Percentiles rank a stretch among this genome's conserved stretches.
Conservation (phyloP, 371 early-diverging fungal species). For the Conidiobolus incongruus region DNA sequence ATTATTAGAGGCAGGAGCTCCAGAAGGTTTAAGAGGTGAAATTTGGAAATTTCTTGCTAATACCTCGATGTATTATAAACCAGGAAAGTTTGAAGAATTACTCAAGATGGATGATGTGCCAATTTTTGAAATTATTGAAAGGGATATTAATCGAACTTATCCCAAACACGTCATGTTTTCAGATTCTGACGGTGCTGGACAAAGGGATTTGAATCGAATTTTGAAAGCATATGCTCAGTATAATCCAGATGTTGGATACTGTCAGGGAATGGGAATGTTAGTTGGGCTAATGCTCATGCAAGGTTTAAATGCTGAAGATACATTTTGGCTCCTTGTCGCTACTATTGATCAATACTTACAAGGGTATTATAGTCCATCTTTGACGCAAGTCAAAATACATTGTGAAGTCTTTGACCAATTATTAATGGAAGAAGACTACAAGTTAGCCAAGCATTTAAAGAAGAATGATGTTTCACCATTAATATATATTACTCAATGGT, state of each 20-base stretch:
- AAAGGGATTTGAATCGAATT: constrained; percentile 37
- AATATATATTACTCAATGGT: constrained; percentile 86
- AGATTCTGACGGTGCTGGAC: constrained; percentile 13
- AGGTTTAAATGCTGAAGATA: constrained; percentile 55
- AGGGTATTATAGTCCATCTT: constrained; percentile 50
- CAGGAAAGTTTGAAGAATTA: constrained; percentile 8
- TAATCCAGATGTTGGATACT: constrained; percentile 76
- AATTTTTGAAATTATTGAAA: constrained; percentile 66
- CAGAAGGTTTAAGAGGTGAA: constrained; percentile 39
- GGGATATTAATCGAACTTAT: constrained; percentile 72
- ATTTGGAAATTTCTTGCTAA: constrained; percentile 50
- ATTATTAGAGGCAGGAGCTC: constrained; percentile 47
- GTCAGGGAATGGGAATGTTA: constrained; percentile 90
- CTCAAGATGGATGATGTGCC: constrained; percentile 12
- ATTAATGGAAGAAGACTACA: constrained; percentile 41
- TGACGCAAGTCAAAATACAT: constrained; percentile 57
- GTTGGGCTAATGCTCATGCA: constrained; percentile 82
- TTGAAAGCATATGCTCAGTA: constrained; percentile 76
- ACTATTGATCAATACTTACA: constrained; percentile 49
- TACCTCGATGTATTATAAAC: constrained; percentile 9
- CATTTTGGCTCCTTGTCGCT: constrained; percentile 72
- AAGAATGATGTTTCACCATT: constrained; percentile 53
- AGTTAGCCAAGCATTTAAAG: constrained; percentile 49
- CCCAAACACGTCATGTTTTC: constrained; percentile 56
- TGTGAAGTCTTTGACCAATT: constrained; percentile 65